A percentile compares a stretch with the other conserved stretches of the same genome.
These are phyloP conservation scores for Suhomyces guaymorum DNA, from an alignment of 1,139 yeast genomes.

Conservation along the genomic window DNA sequence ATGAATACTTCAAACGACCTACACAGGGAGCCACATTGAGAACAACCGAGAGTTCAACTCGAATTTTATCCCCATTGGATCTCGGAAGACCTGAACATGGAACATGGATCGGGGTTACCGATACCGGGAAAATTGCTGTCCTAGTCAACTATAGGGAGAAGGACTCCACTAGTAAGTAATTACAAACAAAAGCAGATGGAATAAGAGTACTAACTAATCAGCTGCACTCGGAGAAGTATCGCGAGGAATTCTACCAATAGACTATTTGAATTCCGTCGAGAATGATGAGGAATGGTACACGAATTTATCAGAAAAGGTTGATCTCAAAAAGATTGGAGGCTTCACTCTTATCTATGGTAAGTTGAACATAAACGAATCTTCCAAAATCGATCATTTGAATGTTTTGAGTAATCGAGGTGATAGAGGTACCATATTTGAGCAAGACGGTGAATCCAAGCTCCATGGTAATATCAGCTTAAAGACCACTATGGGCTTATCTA, in stretches of 20 bases:
- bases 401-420: constrained; percentile 56
- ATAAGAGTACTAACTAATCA: constrained; percentile 11
- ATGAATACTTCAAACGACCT: constrained; percentile 75
- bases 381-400: constrained; percentile 38
- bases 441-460: constrained; percentile 11
- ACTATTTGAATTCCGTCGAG: constrained; percentile 45
- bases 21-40: constrained; percentile 65
- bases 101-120: constrained; percentile 85
- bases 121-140: constrained; percentile 65
- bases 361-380: constrained; percentile 28
- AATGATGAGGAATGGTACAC: constrained; percentile 53
- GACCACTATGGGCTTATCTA: constrained; percentile 58
- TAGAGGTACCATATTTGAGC: constrained; percentile 28
- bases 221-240: constrained; percentile 38
- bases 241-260: constrained; percentile 70
- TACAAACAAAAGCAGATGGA: too few species aligned
- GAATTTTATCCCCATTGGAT: constrained; percentile 72
- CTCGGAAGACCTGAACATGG: constrained; percentile 76
- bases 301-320: constrained; percentile 25
- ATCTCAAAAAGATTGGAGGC: constrained; percentile 68
- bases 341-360: constrained; percentile 78
- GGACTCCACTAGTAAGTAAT: constrained; percentile 25
- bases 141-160: constrained; percentile 69
- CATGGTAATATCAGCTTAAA: constrained; percentile 18
- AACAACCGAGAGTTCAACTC: constrained; percentile 28